phyloP scores from a whole-genome alignment of 148 eudicot species.

The Polygonum maritimum region DNA sequence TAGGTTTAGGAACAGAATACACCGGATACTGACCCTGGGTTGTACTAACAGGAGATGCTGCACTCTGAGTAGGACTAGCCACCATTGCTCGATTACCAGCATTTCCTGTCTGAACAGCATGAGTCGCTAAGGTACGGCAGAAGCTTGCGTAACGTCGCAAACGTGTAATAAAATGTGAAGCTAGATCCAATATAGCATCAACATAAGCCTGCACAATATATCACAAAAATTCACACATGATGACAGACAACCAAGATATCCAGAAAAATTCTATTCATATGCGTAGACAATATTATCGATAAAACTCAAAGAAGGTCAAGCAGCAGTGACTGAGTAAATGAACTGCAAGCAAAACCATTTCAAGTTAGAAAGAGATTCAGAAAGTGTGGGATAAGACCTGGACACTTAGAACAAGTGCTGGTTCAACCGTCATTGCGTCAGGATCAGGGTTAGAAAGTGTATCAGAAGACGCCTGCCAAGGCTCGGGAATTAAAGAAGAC shows the following conservation, averaged over 20 bases:
- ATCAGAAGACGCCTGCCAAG: conserved; percentile 93
- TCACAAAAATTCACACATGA: not conserved
- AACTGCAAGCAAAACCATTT: not conserved
- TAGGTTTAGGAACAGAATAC: not conserved
- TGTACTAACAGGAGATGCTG: conserved; percentile 56
- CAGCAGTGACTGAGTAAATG: not conserved
- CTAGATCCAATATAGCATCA: conserved; percentile 93
- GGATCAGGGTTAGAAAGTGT: conserved; percentile 55
- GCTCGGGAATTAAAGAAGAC: conserved; percentile 75
- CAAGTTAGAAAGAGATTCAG: not conserved
- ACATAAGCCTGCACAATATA: conserved; percentile 70
- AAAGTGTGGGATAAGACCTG: conserved; percentile 45
- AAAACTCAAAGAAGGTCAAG: not conserved
- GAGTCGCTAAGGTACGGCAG: conserved; percentile 95
- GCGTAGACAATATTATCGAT: not conserved
- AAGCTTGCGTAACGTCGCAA: conserved; percentile 97
- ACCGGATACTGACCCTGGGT: conserved; percentile 56
- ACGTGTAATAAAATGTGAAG: conserved; percentile 97
- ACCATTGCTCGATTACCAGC: conserved; percentile 83
- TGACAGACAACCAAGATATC: not conserved
- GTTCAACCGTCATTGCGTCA: conserved; percentile 95
- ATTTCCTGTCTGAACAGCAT: conserved; percentile 80
- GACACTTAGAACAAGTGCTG: conserved; percentile 62
- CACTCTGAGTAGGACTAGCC: conserved; percentile 80
- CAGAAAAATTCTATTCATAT: not conserved